These are phyloP conservation scores for Fraxinus velutina DNA, from an alignment of 305 asterid genomes.

Conservation along the genomic window DNA sequence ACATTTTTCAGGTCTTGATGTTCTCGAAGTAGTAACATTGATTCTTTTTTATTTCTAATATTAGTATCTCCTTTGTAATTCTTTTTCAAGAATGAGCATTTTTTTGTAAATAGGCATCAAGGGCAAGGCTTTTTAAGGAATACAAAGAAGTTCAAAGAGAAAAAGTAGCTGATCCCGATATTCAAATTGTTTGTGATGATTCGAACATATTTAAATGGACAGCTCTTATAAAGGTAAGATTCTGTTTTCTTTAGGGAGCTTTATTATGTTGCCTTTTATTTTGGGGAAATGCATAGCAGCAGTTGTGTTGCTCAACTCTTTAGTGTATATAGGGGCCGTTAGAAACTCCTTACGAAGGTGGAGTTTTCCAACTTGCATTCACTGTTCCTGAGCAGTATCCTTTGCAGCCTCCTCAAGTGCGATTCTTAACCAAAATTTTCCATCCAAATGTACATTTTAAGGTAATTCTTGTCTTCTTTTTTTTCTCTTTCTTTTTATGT, in stretches of 20 bases:
- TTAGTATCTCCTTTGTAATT: background rate
- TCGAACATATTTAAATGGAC: conserved; percentile 92
- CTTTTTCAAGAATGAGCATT: background rate
- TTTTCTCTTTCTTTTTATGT: background rate
- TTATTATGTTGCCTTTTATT: background rate
- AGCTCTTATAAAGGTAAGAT: conserved; percentile 76
- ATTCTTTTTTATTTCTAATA: background rate
- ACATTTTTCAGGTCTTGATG: background rate
- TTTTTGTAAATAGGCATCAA: conserved; percentile 53
- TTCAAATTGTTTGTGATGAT: conserved; percentile 89
- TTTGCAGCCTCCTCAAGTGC: conserved; percentile 97
- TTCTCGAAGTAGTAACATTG: background rate
- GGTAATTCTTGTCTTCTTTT: conserved; percentile 39
- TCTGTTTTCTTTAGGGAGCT: background rate
- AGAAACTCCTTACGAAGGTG: conserved; percentile 95
- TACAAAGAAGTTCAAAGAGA: conserved; percentile 94
- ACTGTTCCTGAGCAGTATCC: conserved; percentile 97
- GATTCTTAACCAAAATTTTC: conserved; percentile 91
- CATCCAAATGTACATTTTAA: conserved; percentile 98
- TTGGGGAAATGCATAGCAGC: background rate
- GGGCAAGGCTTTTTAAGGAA: conserved; percentile 94
- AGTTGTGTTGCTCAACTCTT: conserved; percentile 22
- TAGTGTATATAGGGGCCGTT: conserved; percentile 71
- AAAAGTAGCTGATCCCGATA: conserved; percentile 87
- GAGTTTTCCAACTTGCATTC: conserved; percentile 93